phyloP scores from a whole-genome alignment of 345 rosid species.

The Nasturtium officinale region DNA sequence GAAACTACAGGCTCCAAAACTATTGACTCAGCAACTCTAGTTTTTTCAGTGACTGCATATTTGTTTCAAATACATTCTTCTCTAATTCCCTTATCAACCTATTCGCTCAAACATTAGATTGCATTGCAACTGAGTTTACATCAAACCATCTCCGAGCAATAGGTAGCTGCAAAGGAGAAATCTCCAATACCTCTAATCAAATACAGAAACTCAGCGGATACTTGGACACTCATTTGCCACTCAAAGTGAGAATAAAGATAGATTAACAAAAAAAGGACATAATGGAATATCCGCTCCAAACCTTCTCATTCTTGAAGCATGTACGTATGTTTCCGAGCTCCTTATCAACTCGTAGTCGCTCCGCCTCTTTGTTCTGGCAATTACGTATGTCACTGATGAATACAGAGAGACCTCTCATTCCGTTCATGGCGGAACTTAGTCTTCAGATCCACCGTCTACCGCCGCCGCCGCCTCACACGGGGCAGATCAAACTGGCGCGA shows the following conservation, averaged over 20 bases:
- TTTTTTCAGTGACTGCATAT: background rate
- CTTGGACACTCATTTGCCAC: slow-evolving; percentile 9
- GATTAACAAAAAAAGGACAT: background rate
- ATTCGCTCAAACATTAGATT: background rate
- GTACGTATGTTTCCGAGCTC: slow-evolving; percentile 98
- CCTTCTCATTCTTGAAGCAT: slow-evolving; percentile 96
- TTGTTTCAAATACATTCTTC: slow-evolving; percentile 15
- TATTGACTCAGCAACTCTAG: background rate
- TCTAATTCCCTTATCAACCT: slow-evolving; percentile 14
- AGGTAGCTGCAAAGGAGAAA: background rate
- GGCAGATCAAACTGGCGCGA: slow-evolving; percentile 29
- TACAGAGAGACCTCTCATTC: slow-evolving; percentile 98
- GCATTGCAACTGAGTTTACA: background rate
- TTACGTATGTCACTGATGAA: slow-evolving; percentile 98
- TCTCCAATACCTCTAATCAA: background rate
- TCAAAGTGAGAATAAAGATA: background rate
- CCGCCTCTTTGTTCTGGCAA: slow-evolving; percentile 97
- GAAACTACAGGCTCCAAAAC: background rate
- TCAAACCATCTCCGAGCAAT: background rate
- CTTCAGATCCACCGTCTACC: slow-evolving; percentile 34
- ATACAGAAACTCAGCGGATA: background rate
- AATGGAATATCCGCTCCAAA: slow-evolving; percentile 31
- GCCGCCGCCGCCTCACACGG: slow-evolving; percentile 4
- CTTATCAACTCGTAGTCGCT: slow-evolving; percentile 96
- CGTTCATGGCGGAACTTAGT: slow-evolving; percentile 48